Evolutionary conservation across 2,329 filamentous ascomycete species (phyloP).

Genomic region (Fusarium tanahbumbuense): DNA sequence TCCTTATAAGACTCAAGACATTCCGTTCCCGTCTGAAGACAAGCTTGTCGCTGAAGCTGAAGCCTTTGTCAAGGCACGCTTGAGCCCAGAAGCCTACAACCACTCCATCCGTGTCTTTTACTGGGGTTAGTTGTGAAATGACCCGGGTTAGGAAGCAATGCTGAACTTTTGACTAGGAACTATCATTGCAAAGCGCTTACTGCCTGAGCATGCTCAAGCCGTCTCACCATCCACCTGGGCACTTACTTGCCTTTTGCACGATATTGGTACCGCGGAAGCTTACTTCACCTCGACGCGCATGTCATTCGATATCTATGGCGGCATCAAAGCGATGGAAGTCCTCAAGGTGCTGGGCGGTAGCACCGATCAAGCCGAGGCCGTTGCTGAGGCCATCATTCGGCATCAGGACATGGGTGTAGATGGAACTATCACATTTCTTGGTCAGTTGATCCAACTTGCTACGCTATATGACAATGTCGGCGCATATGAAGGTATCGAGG

Average conservation of each 20-base stretch:
- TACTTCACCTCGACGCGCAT: conserved; percentile 12
- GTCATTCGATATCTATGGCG: conserved; percentile 16
- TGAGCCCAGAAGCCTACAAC: conserved; percentile 70
- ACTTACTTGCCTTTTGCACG: conserved; percentile 76
- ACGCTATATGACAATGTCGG: conserved; percentile 72
- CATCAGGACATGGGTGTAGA: conserved; percentile 12
- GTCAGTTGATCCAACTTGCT: conserved; percentile 13
- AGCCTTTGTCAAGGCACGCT: conserved; percentile 61
- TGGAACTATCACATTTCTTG: conserved; percentile 7
- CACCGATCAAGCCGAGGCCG: conserved; percentile 8
- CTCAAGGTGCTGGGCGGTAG: not conserved
- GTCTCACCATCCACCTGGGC: conserved; percentile 62
- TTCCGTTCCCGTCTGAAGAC: conserved; percentile 61
- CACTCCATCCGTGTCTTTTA: conserved; percentile 78
- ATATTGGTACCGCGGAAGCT: conserved; percentile 54
- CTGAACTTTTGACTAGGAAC: conserved; percentile 46
- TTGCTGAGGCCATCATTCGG: conserved; percentile 14
- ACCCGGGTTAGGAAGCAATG: not conserved
- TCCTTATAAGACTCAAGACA: conserved; percentile 50
- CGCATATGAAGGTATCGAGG: conserved; percentile 60
- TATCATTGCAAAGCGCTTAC: conserved; percentile 58
- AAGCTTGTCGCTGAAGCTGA: conserved; percentile 58
- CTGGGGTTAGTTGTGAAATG: conserved; percentile 51
- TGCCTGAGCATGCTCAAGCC: conserved; percentile 51
- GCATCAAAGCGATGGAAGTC: conserved; percentile 9